Percentiles rank a stretch among this genome's conserved stretches.
These are phyloP conservation scores for Stagonosporopsis rhizophila DNA, from an alignment of 2,329 filamentous ascomycete genomes.

Conservation along the genomic window DNA sequence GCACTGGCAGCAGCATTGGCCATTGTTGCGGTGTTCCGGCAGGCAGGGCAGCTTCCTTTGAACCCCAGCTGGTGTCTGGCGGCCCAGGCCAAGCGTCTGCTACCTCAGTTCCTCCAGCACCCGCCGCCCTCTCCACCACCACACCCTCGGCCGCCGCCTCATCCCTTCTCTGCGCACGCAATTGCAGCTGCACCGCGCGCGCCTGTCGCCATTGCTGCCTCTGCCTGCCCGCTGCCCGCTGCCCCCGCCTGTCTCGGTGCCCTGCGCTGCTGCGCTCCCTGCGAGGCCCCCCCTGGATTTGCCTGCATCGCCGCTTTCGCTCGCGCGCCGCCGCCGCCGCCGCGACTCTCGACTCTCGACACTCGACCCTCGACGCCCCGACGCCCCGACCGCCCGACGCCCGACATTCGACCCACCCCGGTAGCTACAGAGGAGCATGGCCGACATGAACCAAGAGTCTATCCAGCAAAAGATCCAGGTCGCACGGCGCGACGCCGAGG, in stretches of 20 bases:
- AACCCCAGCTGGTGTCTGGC: constrained; percentile 32
- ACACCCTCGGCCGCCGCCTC: constrained; percentile 18
- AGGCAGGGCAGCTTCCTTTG: constrained; percentile 23
- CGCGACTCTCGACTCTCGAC: constrained; percentile 5
- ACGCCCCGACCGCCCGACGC: no score
- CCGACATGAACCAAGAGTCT: constrained; percentile 59
- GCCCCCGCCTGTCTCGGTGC: constrained; percentile 25
- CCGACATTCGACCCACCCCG: no score
- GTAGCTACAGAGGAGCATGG: constrained; percentile 44
- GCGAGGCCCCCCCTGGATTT: constrained; percentile 47
- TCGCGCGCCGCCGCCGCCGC: constrained; percentile 30
- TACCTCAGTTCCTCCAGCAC: constrained; percentile 40
- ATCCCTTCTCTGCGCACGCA: constrained; percentile 22
- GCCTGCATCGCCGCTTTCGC: constrained; percentile 27
- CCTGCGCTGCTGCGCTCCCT: constrained; percentile 39
- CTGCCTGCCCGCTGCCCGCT: constrained; percentile 2
- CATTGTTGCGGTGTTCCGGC: constrained; percentile 18
- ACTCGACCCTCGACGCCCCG: constrained; percentile 3
- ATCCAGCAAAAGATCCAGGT: constrained; percentile 79
- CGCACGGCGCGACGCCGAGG: constrained; percentile 96
- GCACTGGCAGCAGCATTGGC: not conserved
- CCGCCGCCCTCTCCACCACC: constrained; percentile 22
- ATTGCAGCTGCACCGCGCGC: constrained; percentile 27
- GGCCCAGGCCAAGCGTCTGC: constrained; percentile 41
- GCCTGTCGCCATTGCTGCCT: constrained; percentile 25